Conservation (phyloP, 306 rosid genomes). For the Corylus avellana region DNA sequence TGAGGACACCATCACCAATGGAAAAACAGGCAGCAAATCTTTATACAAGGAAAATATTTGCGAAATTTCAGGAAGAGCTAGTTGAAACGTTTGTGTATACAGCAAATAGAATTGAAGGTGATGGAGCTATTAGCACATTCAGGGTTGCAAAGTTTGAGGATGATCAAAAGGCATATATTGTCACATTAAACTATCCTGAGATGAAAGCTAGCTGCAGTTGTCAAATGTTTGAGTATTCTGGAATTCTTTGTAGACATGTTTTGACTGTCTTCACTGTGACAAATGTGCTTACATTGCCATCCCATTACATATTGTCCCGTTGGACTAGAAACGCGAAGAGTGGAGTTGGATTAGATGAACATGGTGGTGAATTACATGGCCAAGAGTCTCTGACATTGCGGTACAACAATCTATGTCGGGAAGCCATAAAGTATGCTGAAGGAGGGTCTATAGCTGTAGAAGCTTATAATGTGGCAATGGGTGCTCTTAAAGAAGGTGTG, state of each 20-base stretch:
- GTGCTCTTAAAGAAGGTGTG: constrained; percentile 71
- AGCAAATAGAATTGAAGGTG: constrained; percentile 89
- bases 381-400: constrained; percentile 69
- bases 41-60: constrained; percentile 77
- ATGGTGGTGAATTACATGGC: constrained; percentile 52
- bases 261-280: constrained; percentile 88
- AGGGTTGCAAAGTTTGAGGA: constrained; percentile 95
- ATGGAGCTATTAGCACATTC: constrained; percentile 72
- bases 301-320: constrained; percentile 81
- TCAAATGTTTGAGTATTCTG: constrained; percentile 93
- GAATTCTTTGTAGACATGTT: constrained; percentile 88
- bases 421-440: constrained; percentile 84
- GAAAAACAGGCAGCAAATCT: constrained; percentile 91
- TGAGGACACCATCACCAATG: constrained; percentile 96
- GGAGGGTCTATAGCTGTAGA: constrained; percentile 79
- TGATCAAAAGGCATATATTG: constrained; percentile 69
- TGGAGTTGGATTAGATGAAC: constrained; percentile 58
- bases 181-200: constrained; percentile 66
- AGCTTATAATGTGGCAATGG: constrained; percentile 70
- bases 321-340: constrained; percentile 92
- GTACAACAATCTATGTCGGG: constrained; percentile 71
- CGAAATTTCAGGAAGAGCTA: constrained; percentile 87
- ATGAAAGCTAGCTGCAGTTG: constrained; percentile 90
- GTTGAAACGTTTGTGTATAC: constrained; percentile 93
- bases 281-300: constrained; percentile 80